Percentiles rank a stretch among this genome's conserved stretches.
Evolutionary conservation across 306 rosid genomes (phyloP).

Genomic region (Cucumis hystrix): DNA sequence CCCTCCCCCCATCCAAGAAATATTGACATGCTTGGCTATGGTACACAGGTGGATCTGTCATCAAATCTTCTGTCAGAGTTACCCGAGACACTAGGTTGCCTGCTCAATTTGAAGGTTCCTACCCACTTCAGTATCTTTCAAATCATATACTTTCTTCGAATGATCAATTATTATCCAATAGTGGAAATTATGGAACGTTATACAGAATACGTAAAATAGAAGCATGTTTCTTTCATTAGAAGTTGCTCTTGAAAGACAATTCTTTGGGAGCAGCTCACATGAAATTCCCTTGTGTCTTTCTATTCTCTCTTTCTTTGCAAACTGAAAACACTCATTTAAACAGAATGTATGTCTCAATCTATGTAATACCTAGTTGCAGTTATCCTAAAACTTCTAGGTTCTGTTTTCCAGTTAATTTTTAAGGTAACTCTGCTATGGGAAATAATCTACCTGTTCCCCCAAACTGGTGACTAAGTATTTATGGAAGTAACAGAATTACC

Average conservation of each 20-base stretch:
- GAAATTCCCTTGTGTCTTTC: background rate
- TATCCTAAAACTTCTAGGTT: background rate
- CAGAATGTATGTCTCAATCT: background rate
- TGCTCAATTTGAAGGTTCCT: conserved; percentile 61
- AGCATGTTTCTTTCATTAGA: background rate
- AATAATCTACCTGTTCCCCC: background rate
- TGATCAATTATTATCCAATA: background rate
- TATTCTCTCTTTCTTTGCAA: background rate
- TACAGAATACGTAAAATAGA: background rate
- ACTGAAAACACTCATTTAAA: background rate
- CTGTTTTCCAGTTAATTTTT: background rate
- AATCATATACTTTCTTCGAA: background rate
- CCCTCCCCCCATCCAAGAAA: background rate
- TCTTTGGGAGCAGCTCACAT: background rate
- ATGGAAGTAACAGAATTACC: background rate
- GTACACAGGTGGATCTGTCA: conserved; percentile 69
- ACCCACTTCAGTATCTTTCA: background rate
- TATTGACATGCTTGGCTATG: conserved; percentile 9
- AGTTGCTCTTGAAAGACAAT: background rate
- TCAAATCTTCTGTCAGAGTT: conserved; percentile 62
- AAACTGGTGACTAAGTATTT: background rate
- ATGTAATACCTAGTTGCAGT: background rate
- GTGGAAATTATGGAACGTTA: background rate
- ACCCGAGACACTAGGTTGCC: conserved; percentile 60
- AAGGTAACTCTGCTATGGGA: background rate